Evolutionary conservation across 331 rosid species (phyloP).

Genomic region (Telfairia occidentalis): DNA sequence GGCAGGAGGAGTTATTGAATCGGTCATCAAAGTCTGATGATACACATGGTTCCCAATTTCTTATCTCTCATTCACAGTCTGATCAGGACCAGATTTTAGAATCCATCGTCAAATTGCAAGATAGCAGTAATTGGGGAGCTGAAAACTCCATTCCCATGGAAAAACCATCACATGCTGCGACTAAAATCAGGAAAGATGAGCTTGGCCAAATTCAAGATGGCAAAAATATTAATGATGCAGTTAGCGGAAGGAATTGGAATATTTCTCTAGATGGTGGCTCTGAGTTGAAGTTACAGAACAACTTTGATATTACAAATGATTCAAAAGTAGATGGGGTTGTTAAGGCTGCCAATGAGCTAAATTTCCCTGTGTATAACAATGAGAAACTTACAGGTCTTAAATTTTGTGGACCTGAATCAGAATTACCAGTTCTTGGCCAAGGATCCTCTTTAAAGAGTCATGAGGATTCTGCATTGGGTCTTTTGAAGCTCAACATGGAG

Average conservation of each 20-base stretch:
- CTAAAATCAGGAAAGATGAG: conserved; percentile 39
- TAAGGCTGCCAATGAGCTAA: conserved; percentile 25
- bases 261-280: conserved; percentile 32
- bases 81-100: conserved; percentile 33
- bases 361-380: conserved; percentile 19
- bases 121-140: conserved; percentile 25
- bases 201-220: conserved; percentile 33
- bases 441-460: conserved; percentile 29
- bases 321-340: conserved; percentile 27
- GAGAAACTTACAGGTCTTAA: conserved; percentile 26
- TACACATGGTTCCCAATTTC: conserved; percentile 37
- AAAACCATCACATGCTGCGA: conserved; percentile 25
- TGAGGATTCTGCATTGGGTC: conserved; percentile 42
- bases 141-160: conserved; percentile 24
- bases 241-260: conserved; percentile 32
- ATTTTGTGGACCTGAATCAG: conserved; percentile 23
- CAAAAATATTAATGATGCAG: conserved; percentile 41
- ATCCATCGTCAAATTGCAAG: conserved; percentile 32
- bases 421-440: conserved; percentile 21
- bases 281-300: conserved; percentile 29
- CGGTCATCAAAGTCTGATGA: conserved; percentile 82
- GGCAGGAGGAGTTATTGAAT: conserved; percentile 61
- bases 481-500: conserved; percentile 37
- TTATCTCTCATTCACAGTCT: conserved; percentile 42
- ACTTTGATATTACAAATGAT: conserved; percentile 27